These are phyloP conservation scores for Geotrichum restrictum DNA, from an alignment of 1,139 yeast genomes.

Conservation along the genomic window DNA sequence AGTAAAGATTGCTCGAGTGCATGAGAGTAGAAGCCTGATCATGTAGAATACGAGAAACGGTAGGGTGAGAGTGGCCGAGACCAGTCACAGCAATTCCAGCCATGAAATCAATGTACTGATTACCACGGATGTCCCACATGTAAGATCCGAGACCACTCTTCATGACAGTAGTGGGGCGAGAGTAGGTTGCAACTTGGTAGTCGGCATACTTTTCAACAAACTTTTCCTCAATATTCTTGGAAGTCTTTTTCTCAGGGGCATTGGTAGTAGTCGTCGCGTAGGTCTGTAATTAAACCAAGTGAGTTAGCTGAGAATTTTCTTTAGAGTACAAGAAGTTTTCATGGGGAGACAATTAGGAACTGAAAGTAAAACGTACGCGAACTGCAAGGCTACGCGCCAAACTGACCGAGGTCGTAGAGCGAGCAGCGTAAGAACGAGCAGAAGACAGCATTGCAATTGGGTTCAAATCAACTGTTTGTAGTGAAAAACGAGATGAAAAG, in stretches of 20 bases:
- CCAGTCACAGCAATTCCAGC: slow-evolving; percentile 98
- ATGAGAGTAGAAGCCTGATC: slow-evolving; percentile 71
- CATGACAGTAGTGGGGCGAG: slow-evolving; percentile 61
- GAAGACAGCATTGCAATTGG: slow-evolving; percentile 10
- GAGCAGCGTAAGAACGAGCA: slow-evolving; percentile 8
- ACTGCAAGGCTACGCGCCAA: background rate
- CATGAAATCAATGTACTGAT: slow-evolving; percentile 80
- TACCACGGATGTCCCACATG: slow-evolving; percentile 72
- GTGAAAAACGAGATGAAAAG: too few relatives aligned
- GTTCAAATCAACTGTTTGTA: background rate
- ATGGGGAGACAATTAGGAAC: too few relatives aligned
- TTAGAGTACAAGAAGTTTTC: too few relatives aligned
- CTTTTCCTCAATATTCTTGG: slow-evolving; percentile 18
- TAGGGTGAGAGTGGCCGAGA: slow-evolving; percentile 79
- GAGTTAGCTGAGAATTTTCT: too few relatives aligned
- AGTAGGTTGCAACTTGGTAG: slow-evolving; percentile 74
- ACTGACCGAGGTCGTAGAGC: slow-evolving; percentile 2
- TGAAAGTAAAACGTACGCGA: slow-evolving; percentile 16
- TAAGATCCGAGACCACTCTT: slow-evolving; percentile 72
- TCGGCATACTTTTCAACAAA: slow-evolving; percentile 46
- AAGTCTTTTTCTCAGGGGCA: background rate
- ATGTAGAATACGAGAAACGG: slow-evolving; percentile 61
- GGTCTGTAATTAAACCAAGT: too few relatives aligned
- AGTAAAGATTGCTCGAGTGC: slow-evolving; percentile 82
- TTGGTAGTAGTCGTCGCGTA: background rate